Conservation (phyloP, 2,329 filamentous ascomycete species). For the Teratosphaeriaceae sp. region DNA sequence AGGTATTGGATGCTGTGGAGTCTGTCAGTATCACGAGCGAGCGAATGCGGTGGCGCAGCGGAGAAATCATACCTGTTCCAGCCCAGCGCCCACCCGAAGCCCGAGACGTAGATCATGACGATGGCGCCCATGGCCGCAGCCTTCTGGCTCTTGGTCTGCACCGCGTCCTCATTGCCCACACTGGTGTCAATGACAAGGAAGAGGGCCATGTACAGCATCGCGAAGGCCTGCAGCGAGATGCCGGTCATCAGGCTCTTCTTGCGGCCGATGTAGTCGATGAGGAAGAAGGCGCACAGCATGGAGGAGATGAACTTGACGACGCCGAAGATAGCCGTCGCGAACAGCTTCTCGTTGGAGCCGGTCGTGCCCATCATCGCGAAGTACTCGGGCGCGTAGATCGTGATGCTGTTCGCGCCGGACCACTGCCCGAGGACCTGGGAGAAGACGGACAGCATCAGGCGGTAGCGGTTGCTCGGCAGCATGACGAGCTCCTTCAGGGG, state of each 20-base stretch:
- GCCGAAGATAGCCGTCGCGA: constrained; percentile 70
- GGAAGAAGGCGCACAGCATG: constrained; percentile 65
- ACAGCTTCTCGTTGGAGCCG: constrained; percentile 60
- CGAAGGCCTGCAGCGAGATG: constrained; percentile 42
- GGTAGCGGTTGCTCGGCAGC: constrained; percentile 63
- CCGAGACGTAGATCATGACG: constrained; percentile 47
- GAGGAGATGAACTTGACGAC: constrained; percentile 65
- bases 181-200: constrained; percentile 55
- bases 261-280: constrained; percentile 72
- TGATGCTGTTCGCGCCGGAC: constrained; percentile 62
- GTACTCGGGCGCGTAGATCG: constrained; percentile 67
- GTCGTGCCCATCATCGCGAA: constrained; percentile 66
- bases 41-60: neutral
- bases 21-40: neutral
- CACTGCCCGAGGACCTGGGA: constrained; percentile 66
- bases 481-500: constrained; percentile 63
- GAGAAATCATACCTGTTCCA: constrained; percentile 15
- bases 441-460: constrained; percentile 61
- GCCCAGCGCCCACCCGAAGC: constrained; percentile 57
- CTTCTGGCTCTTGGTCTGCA: constrained; percentile 44
- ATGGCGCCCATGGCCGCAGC: constrained; percentile 60
- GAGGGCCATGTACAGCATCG: constrained; percentile 51
- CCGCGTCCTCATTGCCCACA: constrained; percentile 42
- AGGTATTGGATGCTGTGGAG: constrained; percentile 54
- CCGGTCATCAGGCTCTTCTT: constrained; percentile 47